Conservation (phyloP, 2,329 filamentous ascomycete species). For the Botrytis fragariae region DNA sequence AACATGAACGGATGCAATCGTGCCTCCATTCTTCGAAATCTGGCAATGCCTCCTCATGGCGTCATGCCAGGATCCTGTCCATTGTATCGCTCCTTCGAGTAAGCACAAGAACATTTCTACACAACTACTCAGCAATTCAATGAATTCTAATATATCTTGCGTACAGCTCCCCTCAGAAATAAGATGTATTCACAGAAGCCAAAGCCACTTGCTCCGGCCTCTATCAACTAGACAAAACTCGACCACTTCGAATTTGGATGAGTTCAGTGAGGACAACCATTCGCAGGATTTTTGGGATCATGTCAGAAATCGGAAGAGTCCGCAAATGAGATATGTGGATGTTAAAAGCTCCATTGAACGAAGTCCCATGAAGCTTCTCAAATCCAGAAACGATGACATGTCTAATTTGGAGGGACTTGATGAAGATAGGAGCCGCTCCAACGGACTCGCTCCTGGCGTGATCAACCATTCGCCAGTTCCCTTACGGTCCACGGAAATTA, state of each 20-base stretch:
- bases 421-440: background rate
- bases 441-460: background rate
- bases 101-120: background rate
- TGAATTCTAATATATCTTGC: background rate
- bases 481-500: background rate
- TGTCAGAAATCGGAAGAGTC: background rate
- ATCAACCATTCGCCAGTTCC: background rate
- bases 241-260: background rate
- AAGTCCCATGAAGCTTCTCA: background rate
- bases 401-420: background rate
- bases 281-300: background rate
- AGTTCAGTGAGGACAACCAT: background rate
- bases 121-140: background rate
- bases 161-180: background rate
- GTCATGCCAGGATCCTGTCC: constrained; percentile 9
- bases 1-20: constrained; percentile 39
- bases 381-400: background rate
- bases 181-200: background rate
- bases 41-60: constrained; percentile 27
- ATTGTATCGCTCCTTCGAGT: background rate
- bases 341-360: background rate
- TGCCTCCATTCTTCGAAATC: constrained; percentile 32
- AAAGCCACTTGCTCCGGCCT: background rate
- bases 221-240: background rate
- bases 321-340: background rate